Percentiles rank a stretch among this genome's conserved stretches.
Evolutionary conservation across 2,329 filamentous ascomycete genomes (phyloP).

Genomic region (Coniochaeta ligniaria): DNA sequence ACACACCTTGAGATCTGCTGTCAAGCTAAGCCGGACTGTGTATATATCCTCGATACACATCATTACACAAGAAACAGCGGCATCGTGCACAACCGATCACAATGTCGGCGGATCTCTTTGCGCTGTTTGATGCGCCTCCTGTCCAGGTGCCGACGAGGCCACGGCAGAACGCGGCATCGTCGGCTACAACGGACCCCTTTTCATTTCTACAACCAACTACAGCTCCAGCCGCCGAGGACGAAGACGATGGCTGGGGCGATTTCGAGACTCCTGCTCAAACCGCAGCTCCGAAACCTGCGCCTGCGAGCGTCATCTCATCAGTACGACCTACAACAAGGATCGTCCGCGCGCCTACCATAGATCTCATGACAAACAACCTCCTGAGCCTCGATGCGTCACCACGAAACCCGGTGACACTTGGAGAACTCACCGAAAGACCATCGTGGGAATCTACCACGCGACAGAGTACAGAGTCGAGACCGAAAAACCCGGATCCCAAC

Average conservation of each 20-base stretch:
- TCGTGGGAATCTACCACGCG: background rate
- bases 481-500: slow-evolving; percentile 33
- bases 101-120: slow-evolving; percentile 62
- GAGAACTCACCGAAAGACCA: background rate
- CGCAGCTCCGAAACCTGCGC: slow-evolving; percentile 9
- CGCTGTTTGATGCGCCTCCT: slow-evolving; percentile 51
- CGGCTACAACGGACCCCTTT: slow-evolving; percentile 20
- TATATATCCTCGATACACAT: too few species aligned
- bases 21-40: background rate
- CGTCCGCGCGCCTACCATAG: slow-evolving; percentile 43
- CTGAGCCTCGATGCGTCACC: slow-evolving; percentile 25
- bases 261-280: slow-evolving; percentile 41
- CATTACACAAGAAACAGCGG: background rate
- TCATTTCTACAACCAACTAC: slow-evolving; percentile 17
- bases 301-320: background rate
- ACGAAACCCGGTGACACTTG: slow-evolving; percentile 12
- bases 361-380: slow-evolving; percentile 46
- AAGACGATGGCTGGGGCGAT: slow-evolving; percentile 61
- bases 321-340: slow-evolving; percentile 17
- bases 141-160: slow-evolving; percentile 25
- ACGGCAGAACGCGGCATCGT: slow-evolving; percentile 9
- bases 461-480: slow-evolving; percentile 7
- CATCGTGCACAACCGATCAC: background rate
- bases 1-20: background rate
- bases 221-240: slow-evolving; percentile 29